A percentile compares a stretch with the other conserved stretches of the same genome.
Evolutionary conservation across 106 monocot genomes (phyloP).

Genomic region (Dendrobium huoshanense): DNA sequence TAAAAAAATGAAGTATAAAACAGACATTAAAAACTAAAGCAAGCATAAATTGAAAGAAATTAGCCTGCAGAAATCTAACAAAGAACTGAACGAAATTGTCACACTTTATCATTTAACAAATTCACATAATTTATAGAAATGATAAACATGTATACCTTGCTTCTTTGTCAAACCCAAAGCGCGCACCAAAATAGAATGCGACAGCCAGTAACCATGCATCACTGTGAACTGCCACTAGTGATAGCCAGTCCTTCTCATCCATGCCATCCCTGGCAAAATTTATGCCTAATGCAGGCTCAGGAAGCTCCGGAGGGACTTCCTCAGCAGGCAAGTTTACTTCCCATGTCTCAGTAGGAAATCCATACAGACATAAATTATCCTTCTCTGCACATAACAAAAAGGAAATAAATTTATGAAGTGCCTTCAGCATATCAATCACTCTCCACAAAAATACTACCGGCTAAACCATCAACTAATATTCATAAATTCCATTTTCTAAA

Average conservation of each 20-base stretch:
- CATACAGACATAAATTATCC: conserved; percentile 86
- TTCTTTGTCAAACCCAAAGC: conserved; percentile 89
- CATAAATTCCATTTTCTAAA: background rate
- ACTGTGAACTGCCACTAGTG: conserved; percentile 90
- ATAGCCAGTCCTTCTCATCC: conserved; percentile 80
- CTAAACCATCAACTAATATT: background rate
- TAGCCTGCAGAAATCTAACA: background rate
- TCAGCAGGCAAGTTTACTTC: conserved; percentile 83
- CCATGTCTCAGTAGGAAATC: conserved; percentile 75
- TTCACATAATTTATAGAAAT: background rate
- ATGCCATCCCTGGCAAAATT: conserved; percentile 96
- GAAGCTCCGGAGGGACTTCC: conserved; percentile 93
- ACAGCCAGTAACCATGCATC: conserved; percentile 88
- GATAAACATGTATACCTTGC: conserved; percentile 37
- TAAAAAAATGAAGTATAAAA: background rate
- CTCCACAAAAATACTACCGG: no score
- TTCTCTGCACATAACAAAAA: conserved; percentile 39
- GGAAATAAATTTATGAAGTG: background rate
- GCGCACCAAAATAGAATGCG: conserved; percentile 87
- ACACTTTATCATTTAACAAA: background rate
- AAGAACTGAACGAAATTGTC: background rate
- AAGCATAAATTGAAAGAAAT: background rate
- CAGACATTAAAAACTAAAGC: background rate
- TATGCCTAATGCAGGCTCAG: conserved; percentile 86
- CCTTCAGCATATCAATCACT: background rate